These are phyloP conservation scores for Pneumocystis jirovecii DNA, from an alignment of 1,139 yeast species.

Conservation along the genomic window DNA sequence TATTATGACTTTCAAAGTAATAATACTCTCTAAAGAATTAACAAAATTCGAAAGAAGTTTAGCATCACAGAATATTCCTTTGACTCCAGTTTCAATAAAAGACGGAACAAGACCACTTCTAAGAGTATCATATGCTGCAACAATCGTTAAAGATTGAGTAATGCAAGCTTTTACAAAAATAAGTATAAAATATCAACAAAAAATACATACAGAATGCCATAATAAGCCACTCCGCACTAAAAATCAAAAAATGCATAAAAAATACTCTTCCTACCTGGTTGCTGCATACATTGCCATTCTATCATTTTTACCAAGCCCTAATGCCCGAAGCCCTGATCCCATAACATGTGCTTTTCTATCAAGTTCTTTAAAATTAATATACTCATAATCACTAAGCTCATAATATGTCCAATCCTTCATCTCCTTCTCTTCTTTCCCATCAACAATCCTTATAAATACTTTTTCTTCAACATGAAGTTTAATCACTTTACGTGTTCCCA, in stretches of 20 bases:
- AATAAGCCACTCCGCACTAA: slow-evolving; percentile 10
- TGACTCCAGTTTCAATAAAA: slow-evolving; percentile 62
- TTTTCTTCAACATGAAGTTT: slow-evolving; percentile 68
- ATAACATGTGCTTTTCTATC: slow-evolving; percentile 35
- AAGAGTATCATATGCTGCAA: slow-evolving; percentile 91
- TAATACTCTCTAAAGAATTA: slow-evolving; percentile 57
- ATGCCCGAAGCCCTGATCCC: slow-evolving; percentile 60
- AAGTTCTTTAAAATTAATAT: slow-evolving; percentile 48
- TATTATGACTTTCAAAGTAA: slow-evolving; percentile 49
- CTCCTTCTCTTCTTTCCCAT: slow-evolving; percentile 56
- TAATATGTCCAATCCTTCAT: slow-evolving; percentile 80
- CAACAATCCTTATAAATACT: slow-evolving; percentile 55
- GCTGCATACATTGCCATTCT: slow-evolving; percentile 73
- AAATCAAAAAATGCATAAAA: neutral
- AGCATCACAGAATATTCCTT: slow-evolving; percentile 72
- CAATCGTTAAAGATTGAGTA: slow-evolving; percentile 69
- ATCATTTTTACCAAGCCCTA: slow-evolving; percentile 57
- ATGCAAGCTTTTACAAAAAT: slow-evolving; percentile 35
- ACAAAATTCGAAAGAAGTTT: slow-evolving; percentile 48
- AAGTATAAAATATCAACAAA: neutral
- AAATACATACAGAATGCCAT: slow-evolving; percentile 11
- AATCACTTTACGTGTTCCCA: slow-evolving; percentile 68
- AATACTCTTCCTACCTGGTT: slow-evolving; percentile 20
- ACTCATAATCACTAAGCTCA: slow-evolving; percentile 62
- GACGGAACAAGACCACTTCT: slow-evolving; percentile 93